Conservation (phyloP, 202 grass and related monocot genomes). For the Zizania palustris region DNA sequence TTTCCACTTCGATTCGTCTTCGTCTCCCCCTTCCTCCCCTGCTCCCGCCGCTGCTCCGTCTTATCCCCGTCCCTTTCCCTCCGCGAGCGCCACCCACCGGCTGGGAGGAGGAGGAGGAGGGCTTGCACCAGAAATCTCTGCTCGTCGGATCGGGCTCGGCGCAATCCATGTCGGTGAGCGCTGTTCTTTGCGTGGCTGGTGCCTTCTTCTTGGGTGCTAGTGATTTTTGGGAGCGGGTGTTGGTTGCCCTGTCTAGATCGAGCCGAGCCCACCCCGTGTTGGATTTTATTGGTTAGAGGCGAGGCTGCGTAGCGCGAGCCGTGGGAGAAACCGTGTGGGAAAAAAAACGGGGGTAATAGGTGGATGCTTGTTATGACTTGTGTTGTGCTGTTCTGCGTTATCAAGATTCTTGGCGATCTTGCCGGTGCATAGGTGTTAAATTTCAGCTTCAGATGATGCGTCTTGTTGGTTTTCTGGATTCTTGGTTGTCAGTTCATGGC, state of each 20-base stretch:
- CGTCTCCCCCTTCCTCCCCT: background rate
- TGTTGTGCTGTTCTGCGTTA: background rate
- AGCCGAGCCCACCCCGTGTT: background rate
- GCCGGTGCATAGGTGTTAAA: background rate
- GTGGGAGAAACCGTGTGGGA: background rate
- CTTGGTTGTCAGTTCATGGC: background rate
- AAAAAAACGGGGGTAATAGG: background rate
- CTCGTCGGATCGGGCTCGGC: constrained; percentile 18
- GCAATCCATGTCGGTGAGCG: constrained; percentile 65
- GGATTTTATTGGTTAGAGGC: background rate
- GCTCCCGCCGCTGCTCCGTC: background rate
- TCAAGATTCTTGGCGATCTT: background rate
- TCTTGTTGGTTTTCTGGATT: background rate
- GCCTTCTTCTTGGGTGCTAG: background rate
- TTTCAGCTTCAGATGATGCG: background rate
- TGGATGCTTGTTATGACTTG: background rate
- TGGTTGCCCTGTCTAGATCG: constrained; percentile 32
- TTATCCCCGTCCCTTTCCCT: constrained; percentile 23
- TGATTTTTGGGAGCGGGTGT: background rate
- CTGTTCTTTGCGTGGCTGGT: background rate
- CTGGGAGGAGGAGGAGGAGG: background rate
- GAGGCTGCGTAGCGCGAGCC: background rate
- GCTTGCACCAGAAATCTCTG: background rate
- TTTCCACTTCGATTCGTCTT: constrained; percentile 32
- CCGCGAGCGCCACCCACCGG: background rate